Conservation (phyloP, 2,329 filamentous ascomycete species). For the Aspergillus sp. region DNA sequence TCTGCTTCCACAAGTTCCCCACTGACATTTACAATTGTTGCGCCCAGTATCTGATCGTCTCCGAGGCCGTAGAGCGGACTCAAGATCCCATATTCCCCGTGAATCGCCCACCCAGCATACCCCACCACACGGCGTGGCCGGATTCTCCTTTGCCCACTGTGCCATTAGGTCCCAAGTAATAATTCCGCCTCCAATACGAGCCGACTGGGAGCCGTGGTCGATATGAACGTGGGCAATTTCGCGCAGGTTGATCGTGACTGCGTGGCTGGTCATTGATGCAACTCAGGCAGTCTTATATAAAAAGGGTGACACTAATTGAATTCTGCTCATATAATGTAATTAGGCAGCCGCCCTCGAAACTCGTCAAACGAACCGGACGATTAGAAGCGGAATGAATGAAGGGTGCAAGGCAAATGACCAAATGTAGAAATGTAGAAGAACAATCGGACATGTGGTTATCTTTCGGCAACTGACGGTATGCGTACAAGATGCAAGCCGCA, state of each 20-base stretch:
- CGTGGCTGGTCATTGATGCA: slow-evolving; percentile 4
- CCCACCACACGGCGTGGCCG: slow-evolving; percentile 17
- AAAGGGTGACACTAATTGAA: too few species aligned
- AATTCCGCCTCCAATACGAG: slow-evolving; percentile 8
- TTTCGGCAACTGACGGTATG: too few species aligned
- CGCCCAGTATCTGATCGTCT: slow-evolving; percentile 29
- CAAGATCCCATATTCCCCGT: slow-evolving; percentile 28
- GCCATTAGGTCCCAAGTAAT: slow-evolving; percentile 5
- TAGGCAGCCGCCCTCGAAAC: too few species aligned
- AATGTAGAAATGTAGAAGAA: too few species aligned
- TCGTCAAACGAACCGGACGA: too few species aligned
- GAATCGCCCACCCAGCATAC: slow-evolving; percentile 28
- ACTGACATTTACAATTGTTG: slow-evolving; percentile 7
- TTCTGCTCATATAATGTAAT: too few species aligned
- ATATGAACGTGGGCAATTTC: slow-evolving; percentile 5
- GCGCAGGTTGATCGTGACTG: slow-evolving; percentile 10
- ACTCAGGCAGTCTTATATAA: too few species aligned
- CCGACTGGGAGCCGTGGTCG: slow-evolving; percentile 3
- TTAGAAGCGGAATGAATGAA: too few species aligned
- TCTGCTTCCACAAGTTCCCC: slow-evolving; percentile 9
- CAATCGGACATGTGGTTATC: too few species aligned
- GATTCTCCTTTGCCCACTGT: slow-evolving; percentile 4
- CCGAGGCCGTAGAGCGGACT: slow-evolving; percentile 22
- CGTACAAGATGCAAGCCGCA: too few species aligned
- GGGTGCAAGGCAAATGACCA: too few species aligned